Conservation (phyloP, 2,329 filamentous ascomycete species). For the Aspergillus sp. region DNA sequence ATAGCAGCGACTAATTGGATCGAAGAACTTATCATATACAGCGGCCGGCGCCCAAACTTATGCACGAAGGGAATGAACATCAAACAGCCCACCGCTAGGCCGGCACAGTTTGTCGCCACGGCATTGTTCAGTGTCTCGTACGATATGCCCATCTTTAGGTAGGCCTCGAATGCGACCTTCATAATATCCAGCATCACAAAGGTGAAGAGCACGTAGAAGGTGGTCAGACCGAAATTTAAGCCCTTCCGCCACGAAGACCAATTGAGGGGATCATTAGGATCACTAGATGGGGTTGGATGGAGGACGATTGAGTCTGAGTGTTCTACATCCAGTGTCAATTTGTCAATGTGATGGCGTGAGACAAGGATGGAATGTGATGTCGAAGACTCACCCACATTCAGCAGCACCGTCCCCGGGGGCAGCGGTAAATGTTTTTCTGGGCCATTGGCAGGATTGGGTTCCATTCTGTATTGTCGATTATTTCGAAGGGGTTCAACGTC, state of each 20-base stretch:
- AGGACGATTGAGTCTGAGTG: no score
- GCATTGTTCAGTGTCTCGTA: slow-evolving; percentile 45
- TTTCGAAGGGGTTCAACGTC: no score
- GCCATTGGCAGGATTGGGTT: no score
- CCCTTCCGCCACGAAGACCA: neutral
- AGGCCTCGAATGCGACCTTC: slow-evolving; percentile 41
- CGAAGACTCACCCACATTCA: no score
- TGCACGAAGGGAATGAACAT: slow-evolving; percentile 48
- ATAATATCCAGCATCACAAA: slow-evolving; percentile 18
- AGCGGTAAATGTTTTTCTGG: no score
- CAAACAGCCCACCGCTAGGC: slow-evolving; percentile 43
- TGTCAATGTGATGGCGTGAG: no score
- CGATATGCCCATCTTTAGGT: no score
- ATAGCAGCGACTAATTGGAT: slow-evolving; percentile 38
- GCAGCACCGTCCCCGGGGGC: no score
- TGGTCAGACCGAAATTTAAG: neutral
- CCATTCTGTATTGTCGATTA: no score
- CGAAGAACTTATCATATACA: slow-evolving; percentile 46
- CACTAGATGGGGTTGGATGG: neutral
- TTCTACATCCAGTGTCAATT: no score
- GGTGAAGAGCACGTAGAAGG: no score
- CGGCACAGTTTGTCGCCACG: slow-evolving; percentile 46
- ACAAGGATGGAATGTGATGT: no score
- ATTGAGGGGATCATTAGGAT: neutral
- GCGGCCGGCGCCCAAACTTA: slow-evolving; percentile 48